Base-by-base conservation (phyloP, 2,329 filamentous ascomycete species). In the Alternaria longipes region DNA sequence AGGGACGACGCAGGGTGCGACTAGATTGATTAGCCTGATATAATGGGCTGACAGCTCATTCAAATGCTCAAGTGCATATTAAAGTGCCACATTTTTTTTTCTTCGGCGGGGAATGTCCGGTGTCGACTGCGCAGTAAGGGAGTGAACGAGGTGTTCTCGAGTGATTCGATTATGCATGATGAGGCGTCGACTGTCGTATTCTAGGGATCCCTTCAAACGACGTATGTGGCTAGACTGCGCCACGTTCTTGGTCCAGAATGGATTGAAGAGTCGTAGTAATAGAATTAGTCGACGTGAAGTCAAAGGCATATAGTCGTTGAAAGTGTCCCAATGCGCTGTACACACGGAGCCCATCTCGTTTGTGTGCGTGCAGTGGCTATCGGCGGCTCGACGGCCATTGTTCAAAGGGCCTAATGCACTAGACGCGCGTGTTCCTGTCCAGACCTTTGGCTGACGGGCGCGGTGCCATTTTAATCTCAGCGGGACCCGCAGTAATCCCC, bases 391-490 rank as follows among this genome's bases (percentile, higher is more conserved):
- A 36, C 52, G 36, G 57, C 20, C 52, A 28, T 30, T 30, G 28
- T 9, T 9, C 30, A 16, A 32, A 34, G 18, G 4, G 7, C 16
- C 41, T 46, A 59, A 55, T 55, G 51, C 50, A 55, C 54, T 54
- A 65, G 54, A 67, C 64, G 64, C 64, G 62, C 57, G 62, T 65
- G 64, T 63, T 57, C 28, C 62, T 64, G 55, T 54, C 59, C 52
- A 53, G 57, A 51, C 67, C 63, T 70, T 62, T 62, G 65, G 68
- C 68, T 70, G 69, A 67, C 63, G 63, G 60, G 61, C 63, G 49
- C 40, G 41, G 61, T 68, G 60, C 67, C 65, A 67, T 64, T 63
- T 66, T 70, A 67, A 69, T 69, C 59, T 69, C 59, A 67, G 51
- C 51, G 62, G 50, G 62, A 64, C 55, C 62, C 57, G 58, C 57